Evolutionary conservation across 192 early-diverging fungal species (phyloP).

Genomic region (Gigaspora rosea): DNA sequence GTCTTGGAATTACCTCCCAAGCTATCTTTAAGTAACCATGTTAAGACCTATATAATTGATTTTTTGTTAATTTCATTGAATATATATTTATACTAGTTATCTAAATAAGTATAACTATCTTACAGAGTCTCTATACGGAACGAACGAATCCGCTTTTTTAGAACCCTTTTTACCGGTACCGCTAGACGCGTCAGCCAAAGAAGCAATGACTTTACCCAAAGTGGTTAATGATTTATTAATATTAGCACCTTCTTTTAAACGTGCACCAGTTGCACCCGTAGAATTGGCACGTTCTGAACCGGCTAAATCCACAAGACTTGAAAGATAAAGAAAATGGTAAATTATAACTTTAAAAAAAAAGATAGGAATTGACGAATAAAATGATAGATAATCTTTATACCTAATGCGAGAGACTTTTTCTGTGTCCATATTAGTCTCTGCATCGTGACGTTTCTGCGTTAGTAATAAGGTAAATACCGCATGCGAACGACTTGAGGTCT

Average conservation of each 20-base stretch:
- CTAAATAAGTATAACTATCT: constrained; percentile 12
- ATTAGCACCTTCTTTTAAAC: constrained; percentile 90
- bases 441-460: constrained; percentile 62
- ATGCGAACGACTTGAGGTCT: constrained; percentile 84
- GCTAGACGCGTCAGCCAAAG: constrained; percentile 70
- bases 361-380: not conserved
- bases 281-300: constrained; percentile 89
- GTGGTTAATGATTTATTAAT: constrained; percentile 94
- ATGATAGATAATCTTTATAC: constrained; percentile 33
- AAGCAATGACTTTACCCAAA: constrained; percentile 92
- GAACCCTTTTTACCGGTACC: constrained; percentile 36
- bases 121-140: constrained; percentile 93
- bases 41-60: constrained; percentile 58
- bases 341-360: not conserved
- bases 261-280: constrained; percentile 80
- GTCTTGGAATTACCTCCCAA: constrained; percentile 85
- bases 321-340: not conserved
- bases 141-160: constrained; percentile 57
- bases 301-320: constrained; percentile 87
- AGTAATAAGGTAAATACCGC: constrained; percentile 80
- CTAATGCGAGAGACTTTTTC: constrained; percentile 79
- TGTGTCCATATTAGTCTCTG: constrained; percentile 55
- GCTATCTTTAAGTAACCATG: constrained; percentile 83
- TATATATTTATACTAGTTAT: not conserved
- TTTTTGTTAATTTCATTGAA: not conserved